Evolutionary conservation across 2,329 filamentous ascomycete species (phyloP).

Genomic region (Ophiostoma quercus): DNA sequence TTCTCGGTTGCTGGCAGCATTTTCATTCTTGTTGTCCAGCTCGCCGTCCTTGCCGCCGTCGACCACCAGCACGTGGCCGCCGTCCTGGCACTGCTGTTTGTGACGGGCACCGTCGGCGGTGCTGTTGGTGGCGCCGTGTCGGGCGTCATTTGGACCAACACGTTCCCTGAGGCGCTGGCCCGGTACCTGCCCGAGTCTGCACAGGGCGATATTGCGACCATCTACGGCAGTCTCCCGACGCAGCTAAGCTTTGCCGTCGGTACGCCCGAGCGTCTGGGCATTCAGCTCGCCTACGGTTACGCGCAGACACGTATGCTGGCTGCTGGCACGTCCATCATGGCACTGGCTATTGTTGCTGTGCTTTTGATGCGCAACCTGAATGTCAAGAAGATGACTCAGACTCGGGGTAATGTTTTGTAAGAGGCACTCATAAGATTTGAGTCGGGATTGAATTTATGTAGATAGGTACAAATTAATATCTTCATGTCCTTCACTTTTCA

Average conservation of each 20-base stretch:
- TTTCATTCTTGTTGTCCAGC: conserved; percentile 9
- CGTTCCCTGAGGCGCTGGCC: conserved; percentile 48
- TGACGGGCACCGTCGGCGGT: conserved; percentile 47
- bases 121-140: conserved; percentile 56
- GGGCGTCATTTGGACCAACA: conserved; percentile 56
- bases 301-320: background rate
- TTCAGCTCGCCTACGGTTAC: background rate
- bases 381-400: conserved; percentile 25
- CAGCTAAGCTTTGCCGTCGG: background rate
- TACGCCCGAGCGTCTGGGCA: background rate
- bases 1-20: conserved; percentile 18
- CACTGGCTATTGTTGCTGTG: conserved; percentile 21
- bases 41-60: conserved; percentile 19
- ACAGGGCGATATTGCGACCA: background rate
- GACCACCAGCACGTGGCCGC: conserved; percentile 21
- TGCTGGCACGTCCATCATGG: conserved; percentile 24
- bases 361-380: conserved; percentile 25
- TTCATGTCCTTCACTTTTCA: background rate
- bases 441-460: background rate
- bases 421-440: background rate
- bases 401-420: conserved; percentile 22
- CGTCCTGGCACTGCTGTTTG: conserved; percentile 39
- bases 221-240: background rate
- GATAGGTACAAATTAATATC: background rate
- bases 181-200: conserved; percentile 43